Base-by-base conservation (phyloP, 371 early-diverging fungal species). In the Apophysomyces trapeziformis region DNA sequence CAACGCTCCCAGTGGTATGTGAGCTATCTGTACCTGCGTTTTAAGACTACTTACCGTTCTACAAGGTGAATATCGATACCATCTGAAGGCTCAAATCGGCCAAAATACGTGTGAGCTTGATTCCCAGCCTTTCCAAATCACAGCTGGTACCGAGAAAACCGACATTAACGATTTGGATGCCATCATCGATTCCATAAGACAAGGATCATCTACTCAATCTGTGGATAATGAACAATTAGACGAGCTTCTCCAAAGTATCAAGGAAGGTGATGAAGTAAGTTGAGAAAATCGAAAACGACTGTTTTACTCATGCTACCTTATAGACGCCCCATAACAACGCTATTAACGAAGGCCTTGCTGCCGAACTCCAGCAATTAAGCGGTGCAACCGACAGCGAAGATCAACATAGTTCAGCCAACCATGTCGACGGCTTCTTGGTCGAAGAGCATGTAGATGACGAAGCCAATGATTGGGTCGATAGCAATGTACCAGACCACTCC, bases 41-140 rank as follows among this genome's bases (percentile, higher is more conserved):
- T 18, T n/a, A 41, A 0, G 16, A 21, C 6, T 1, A 8, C 8
- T 50, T 50, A 16, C 21, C 5, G 8, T 50, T 50, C 54, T 21
- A 50, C 54, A 6, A 45, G 54, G 54, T 26, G 54, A 50, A 26
- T 50, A 50, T 26, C 54, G 54, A 21, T 50, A 21, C 54, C 54
- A 50, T 8, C 54, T 50, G 7, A 21, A 16, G 54, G 54, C 54
- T 21, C 16, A 50, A 11, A 9, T 26, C 0, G 54, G 54, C 11
- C 18, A 50, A 16, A 8, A 21, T 9, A 21, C 54, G 11, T 50
- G 54, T 21, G 54, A 50, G 8, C 8, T 50, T 16, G 54, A 50
- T 21, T 50, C 54, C n/a, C 18, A 18, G 21, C 21, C 21, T 5
- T 50, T 50, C 21, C 9, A 50, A 21, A 21, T 50, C 54, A 21